These are phyloP conservation scores for Metarhizium anisopliae DNA, from an alignment of 2,329 filamentous ascomycete genomes.

Conservation along the genomic window DNA sequence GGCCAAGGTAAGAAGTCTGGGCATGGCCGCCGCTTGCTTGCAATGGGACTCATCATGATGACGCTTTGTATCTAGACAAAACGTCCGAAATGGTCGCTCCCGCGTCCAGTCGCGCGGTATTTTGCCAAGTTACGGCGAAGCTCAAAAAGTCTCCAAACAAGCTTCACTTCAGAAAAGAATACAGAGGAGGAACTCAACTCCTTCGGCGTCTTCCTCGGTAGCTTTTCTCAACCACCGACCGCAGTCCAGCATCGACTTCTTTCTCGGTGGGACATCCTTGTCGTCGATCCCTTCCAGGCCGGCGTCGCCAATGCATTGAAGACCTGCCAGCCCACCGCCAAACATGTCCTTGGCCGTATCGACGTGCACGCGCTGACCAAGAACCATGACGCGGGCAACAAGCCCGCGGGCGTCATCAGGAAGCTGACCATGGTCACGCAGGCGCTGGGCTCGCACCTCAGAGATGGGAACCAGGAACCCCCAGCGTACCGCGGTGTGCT, in stretches of 20 bases:
- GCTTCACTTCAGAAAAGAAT: neutral
- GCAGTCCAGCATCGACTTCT: neutral
- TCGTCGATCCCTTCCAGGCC: neutral
- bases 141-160: neutral
- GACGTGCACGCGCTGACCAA: neutral
- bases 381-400: neutral
- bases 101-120: neutral
- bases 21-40: neutral
- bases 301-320: neutral
- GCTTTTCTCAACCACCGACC: neutral
- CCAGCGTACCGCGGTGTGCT: neutral
- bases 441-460: neutral
- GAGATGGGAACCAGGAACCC: neutral
- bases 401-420: too few relatives aligned
- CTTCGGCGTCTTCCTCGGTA: neutral
- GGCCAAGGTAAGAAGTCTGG: neutral
- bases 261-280: neutral
- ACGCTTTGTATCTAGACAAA: neutral
- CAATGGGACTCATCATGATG: neutral
- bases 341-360: neutral
- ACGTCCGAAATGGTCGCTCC: neutral
- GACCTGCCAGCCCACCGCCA: neutral
- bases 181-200: neutral
- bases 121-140: neutral
- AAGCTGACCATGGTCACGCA: neutral